phyloP scores from a whole-genome alignment of 192 early-diverging fungal genomes.

The Geosiphon pyriformis region DNA sequence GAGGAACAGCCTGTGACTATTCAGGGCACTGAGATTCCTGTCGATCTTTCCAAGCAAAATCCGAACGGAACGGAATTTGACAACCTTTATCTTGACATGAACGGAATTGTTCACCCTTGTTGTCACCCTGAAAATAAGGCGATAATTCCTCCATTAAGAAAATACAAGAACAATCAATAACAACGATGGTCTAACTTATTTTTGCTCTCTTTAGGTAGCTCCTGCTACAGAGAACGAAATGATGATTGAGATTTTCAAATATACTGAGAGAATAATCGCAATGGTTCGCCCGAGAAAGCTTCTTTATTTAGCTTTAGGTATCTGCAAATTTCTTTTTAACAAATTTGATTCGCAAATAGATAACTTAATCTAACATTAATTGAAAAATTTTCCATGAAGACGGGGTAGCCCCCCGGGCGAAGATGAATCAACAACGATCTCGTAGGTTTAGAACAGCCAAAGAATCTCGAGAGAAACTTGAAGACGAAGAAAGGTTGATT shows the following conservation, averaged over 20 bases:
- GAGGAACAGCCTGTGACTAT: constrained; percentile 67
- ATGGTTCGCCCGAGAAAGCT: constrained; percentile 92
- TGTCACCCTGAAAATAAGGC: constrained; percentile 73
- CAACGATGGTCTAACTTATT: background rate
- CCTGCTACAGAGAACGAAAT: constrained; percentile 88
- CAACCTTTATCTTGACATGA: constrained; percentile 99
- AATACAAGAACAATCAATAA: no score
- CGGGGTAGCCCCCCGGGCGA: constrained; percentile 98
- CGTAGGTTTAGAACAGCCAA: constrained; percentile 94
- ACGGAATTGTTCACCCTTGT: constrained; percentile 89
- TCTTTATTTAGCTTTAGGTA: constrained; percentile 96
- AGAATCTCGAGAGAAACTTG: constrained; percentile 61
- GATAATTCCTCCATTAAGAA: no score
- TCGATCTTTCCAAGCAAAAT: constrained; percentile 83
- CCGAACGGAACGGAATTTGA: constrained; percentile 91
- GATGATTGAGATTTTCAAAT: constrained; percentile 93
- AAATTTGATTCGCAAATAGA: background rate
- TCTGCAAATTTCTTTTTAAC: background rate
- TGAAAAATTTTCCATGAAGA: constrained; percentile 47
- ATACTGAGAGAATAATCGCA: constrained; percentile 90
- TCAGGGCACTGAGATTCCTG: constrained; percentile 73
- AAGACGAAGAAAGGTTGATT: constrained; percentile 35
- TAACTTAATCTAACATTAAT: no score
- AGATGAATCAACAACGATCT: constrained; percentile 99
- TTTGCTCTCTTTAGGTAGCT: constrained; percentile 43